Evolutionary conservation across 768 basidiomycete species (phyloP), one percentile per base, ranked within the genome.

Genomic region (Hortiboletus flavorubellus): DNA sequence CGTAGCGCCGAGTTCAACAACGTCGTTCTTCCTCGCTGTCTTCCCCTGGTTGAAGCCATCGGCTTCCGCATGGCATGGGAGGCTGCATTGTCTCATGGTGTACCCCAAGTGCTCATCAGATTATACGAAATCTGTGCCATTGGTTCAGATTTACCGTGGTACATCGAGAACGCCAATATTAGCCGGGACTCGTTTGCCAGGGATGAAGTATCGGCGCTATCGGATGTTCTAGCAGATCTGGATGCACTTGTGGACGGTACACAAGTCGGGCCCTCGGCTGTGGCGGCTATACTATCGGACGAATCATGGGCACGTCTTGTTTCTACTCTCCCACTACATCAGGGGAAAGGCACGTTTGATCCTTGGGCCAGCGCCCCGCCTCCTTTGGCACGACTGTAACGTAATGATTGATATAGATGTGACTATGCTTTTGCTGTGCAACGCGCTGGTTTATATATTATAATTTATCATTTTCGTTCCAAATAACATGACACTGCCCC

Each of bases 21-120:
- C 16, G 46, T 47, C 33, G 46, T 47, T 4, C 46, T 47, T 47
- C 46, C 46, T 23, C 46, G 46, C 46, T 47, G 46, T 21, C 46
- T 47, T 14, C 46, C 46, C 34, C 18, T 47, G 33, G 46, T 47
- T 10, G 46, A 47, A 37, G 46, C 46, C 21, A 47, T 47, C 3
- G 46, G 46, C 18, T 47, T 47, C 34, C 46, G 46, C 21, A 31
- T 47, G 46, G 46, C 46, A 47, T 47, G 46, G 46, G 46, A 47
- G 14, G 46, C 46, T 10, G 46, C 46, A 5, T 16, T 23, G 30
- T 47, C 46, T 5, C 21, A 37, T 26, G 35, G 46, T 8, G 35
- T 47, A 41, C 46, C 46, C 15, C 21, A 10, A 26, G 46, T 26
- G 21, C 46, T 47, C 21, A 8, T 35, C 23, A 37, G 46, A 10